Conservation (phyloP, 202 grass and related monocot species). For the Schoenoplectus tabernaemontani region DNA sequence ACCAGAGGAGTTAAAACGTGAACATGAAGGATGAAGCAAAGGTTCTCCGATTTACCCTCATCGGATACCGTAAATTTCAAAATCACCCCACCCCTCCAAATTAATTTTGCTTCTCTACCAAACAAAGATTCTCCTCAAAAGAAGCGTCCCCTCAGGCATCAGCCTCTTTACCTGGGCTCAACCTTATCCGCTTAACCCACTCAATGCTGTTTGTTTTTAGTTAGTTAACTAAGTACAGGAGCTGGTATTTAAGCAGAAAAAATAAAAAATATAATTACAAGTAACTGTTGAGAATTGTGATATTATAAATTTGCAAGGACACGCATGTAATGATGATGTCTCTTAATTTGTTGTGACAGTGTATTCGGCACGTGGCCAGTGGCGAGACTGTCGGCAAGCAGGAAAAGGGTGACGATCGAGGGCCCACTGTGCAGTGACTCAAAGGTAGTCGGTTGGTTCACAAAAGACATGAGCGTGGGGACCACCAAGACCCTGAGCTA, state of each 20-base stretch:
- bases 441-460: constrained; percentile 82
- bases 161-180: too few relatives aligned
- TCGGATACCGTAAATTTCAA: neutral
- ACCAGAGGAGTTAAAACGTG: neutral
- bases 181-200: too few relatives aligned
- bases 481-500: constrained; percentile 42
- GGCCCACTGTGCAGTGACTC: constrained; percentile 75
- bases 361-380: constrained; percentile 93
- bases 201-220: too few relatives aligned
- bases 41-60: neutral
- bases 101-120: constrained; percentile 17
- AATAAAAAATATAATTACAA: neutral
- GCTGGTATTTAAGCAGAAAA: too few relatives aligned
- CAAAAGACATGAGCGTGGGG: constrained; percentile 49
- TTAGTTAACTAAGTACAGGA: too few relatives aligned
- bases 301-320: neutral
- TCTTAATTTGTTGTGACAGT: constrained; percentile 41
- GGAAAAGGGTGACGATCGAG: constrained; percentile 59
- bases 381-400: constrained; percentile 51
- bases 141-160: too few relatives aligned
- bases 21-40: constrained; percentile 12
- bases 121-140: constrained; percentile 29
- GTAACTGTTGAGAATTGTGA: neutral
- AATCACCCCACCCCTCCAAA: neutral
- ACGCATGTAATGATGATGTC: too few relatives aligned